These are phyloP conservation scores for Penicillium occitanis DNA, from an alignment of 2,329 filamentous ascomycete genomes.

Conservation along the genomic window DNA sequence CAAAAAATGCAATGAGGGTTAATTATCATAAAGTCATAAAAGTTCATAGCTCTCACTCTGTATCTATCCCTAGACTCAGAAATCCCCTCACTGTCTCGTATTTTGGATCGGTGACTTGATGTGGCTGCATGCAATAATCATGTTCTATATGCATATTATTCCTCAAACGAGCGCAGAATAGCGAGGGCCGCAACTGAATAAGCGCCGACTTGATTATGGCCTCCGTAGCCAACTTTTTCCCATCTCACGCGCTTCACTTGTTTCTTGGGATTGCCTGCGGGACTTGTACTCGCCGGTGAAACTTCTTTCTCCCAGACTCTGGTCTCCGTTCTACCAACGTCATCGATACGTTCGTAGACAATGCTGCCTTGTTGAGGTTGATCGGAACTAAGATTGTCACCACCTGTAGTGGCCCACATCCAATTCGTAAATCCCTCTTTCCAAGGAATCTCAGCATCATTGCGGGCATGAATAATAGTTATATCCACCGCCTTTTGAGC, in stretches of 20 bases:
- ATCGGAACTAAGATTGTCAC: neutral
- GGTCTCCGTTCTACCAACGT: slow-evolving; percentile 34
- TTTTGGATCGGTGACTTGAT: neutral
- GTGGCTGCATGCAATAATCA: neutral
- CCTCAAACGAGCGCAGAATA: slow-evolving; percentile 40
- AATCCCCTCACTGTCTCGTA: neutral
- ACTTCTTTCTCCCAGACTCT: slow-evolving; percentile 40
- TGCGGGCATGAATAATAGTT: slow-evolving; percentile 72
- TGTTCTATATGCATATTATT: slow-evolving; percentile 21
- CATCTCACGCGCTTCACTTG: slow-evolving; percentile 43
- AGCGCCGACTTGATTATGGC: slow-evolving; percentile 46
- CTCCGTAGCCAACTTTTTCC: slow-evolving; percentile 47
- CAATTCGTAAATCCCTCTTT: slow-evolving; percentile 46
- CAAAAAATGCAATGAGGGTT: neutral
- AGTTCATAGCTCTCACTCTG: neutral
- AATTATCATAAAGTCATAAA: neutral
- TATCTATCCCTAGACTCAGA: neutral
- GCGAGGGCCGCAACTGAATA: slow-evolving; percentile 40
- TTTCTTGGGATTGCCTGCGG: neutral
- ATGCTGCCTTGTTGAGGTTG: slow-evolving; percentile 29
- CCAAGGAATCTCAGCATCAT: slow-evolving; percentile 82
- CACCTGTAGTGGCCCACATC: slow-evolving; percentile 37
- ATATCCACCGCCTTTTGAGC: slow-evolving; percentile 59
- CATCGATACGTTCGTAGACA: slow-evolving; percentile 31
- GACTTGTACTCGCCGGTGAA: slow-evolving; percentile 8